phyloP scores from a whole-genome alignment of 768 basidiomycete genomes.

The Podaxis rugospora region DNA sequence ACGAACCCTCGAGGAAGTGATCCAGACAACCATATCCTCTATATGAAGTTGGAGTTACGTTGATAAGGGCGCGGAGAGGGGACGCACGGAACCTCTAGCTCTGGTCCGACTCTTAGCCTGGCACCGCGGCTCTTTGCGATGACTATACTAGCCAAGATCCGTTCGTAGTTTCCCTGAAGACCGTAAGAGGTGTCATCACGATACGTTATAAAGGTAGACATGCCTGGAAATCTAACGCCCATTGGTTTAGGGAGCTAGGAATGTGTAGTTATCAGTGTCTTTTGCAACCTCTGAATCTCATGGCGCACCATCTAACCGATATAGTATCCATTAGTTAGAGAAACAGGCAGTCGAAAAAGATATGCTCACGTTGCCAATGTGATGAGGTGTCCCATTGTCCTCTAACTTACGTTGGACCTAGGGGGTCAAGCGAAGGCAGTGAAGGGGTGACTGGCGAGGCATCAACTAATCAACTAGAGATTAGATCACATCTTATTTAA shows the following conservation, averaged over 20 bases:
- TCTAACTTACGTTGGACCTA: neutral
- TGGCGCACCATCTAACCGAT: conserved; percentile 25
- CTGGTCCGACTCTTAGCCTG: conserved; percentile 90
- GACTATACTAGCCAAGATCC: conserved; percentile 83
- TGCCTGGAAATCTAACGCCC: conserved; percentile 94
- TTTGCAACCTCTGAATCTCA: neutral
- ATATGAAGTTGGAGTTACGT: neutral
- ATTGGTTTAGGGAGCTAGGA: conserved; percentile 88
- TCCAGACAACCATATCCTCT: conserved; percentile 98
- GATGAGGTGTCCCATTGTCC: conserved; percentile 74
- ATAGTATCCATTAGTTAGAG: conserved; percentile 2
- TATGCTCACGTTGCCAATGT: conserved; percentile 78
- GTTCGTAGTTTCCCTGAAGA: conserved; percentile 82
- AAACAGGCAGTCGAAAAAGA: neutral
- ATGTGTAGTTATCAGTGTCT: conserved; percentile 6
- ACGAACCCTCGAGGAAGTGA: conserved; percentile 90
- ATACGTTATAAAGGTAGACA: conserved; percentile 7
- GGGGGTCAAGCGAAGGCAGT: neutral
- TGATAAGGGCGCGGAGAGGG: neutral
- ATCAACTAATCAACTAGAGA: neutral
- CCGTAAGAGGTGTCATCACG: neutral
- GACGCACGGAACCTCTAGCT: conserved; percentile 87
- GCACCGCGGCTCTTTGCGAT: conserved; percentile 89
- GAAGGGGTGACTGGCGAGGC: neutral
- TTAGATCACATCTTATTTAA: conserved; percentile 2